These are phyloP conservation scores for Candida silvicultrix DNA, from an alignment of 805 yeast species.

Conservation along the genomic window DNA sequence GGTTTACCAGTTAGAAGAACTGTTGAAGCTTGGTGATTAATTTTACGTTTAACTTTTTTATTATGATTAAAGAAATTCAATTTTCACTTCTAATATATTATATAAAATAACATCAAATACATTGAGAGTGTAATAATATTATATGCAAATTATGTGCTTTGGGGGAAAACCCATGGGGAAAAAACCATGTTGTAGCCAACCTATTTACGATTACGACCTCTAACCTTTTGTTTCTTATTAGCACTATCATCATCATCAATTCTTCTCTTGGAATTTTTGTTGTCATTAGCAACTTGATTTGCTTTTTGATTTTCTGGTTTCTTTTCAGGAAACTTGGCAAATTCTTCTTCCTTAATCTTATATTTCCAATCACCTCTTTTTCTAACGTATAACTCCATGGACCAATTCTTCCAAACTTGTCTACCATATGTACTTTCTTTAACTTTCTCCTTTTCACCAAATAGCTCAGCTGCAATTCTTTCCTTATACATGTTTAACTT, in stretches of 20 bases:
- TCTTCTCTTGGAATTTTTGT: conserved; percentile 7
- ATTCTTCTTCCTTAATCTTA: conserved; percentile 47
- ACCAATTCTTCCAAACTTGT: conserved; percentile 94
- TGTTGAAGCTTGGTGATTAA: conserved; percentile 42
- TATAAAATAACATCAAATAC: too few relatives aligned
- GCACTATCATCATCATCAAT: conserved; percentile 1
- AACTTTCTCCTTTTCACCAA: conserved; percentile 53
- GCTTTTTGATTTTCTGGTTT: conserved; percentile 13
- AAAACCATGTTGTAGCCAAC: background rate
- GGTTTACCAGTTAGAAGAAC: conserved; percentile 57
- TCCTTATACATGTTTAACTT: conserved; percentile 82
- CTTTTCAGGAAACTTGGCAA: conserved; percentile 31
- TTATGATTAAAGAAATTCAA: too few relatives aligned
- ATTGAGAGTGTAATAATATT: background rate
- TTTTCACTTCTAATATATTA: too few relatives aligned
- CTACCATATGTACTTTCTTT: conserved; percentile 86
- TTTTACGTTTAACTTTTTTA: too few relatives aligned
- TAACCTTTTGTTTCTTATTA: conserved; percentile 19
- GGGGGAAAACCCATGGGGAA: too few relatives aligned
- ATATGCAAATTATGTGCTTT: background rate
- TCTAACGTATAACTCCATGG: conserved; percentile 70
- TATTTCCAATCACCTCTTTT: conserved; percentile 80
- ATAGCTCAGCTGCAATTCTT: conserved; percentile 66
- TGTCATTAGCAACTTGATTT: background rate
- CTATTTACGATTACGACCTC: conserved; percentile 23